phyloP scores from a whole-genome alignment of 2,329 filamentous ascomycete species.

The Exophiala viscosa region DNA sequence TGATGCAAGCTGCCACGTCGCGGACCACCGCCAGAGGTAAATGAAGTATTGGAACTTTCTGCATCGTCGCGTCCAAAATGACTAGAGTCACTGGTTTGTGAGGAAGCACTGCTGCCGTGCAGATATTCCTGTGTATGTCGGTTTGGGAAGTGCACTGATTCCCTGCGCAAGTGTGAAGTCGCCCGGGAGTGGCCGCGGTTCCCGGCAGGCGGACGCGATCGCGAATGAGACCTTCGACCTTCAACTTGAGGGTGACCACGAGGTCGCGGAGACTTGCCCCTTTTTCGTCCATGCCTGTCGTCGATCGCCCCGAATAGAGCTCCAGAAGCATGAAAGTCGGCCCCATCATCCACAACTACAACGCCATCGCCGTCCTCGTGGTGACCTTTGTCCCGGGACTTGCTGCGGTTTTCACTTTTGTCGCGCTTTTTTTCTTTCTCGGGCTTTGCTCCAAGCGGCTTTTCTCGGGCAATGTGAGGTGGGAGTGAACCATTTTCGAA shows the following conservation, averaged over 20 bases:
- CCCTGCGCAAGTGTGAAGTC: slow-evolving; percentile 15
- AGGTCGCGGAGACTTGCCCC: slow-evolving; percentile 16
- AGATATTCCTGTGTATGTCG: slow-evolving; percentile 18
- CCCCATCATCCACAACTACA: slow-evolving; percentile 11
- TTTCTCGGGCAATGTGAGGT: slow-evolving; percentile 24
- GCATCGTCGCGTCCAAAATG: slow-evolving; percentile 18
- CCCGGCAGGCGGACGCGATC: slow-evolving; percentile 8
- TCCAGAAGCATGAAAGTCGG: slow-evolving; percentile 5
- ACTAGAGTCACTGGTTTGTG: slow-evolving; percentile 20
- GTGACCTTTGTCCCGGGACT: slow-evolving; percentile 12
- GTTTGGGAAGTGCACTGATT: slow-evolving; percentile 20
- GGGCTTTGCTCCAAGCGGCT: slow-evolving; percentile 23
- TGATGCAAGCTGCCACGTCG: slow-evolving; percentile 21
- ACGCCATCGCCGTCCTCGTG: slow-evolving; percentile 9
- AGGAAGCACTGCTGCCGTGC: slow-evolving; percentile 13
- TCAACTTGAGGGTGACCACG: slow-evolving; percentile 14
- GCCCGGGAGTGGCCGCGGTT: slow-evolving; percentile 7
- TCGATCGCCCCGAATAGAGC: slow-evolving; percentile 8
- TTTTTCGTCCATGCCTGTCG: slow-evolving; percentile 13
- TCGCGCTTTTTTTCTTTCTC: slow-evolving; percentile 21
- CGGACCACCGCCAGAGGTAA: slow-evolving; percentile 17
- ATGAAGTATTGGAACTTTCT: slow-evolving; percentile 21
- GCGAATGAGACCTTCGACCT: slow-evolving; percentile 19
- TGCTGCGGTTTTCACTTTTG: slow-evolving; percentile 16
- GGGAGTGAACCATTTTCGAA: slow-evolving; percentile 23